Percentiles rank a stretch among this genome's conserved stretches.
These are phyloP conservation scores for Coemansia sp. DNA, from an alignment of 192 early-diverging fungal species.

Conservation along the genomic window DNA sequence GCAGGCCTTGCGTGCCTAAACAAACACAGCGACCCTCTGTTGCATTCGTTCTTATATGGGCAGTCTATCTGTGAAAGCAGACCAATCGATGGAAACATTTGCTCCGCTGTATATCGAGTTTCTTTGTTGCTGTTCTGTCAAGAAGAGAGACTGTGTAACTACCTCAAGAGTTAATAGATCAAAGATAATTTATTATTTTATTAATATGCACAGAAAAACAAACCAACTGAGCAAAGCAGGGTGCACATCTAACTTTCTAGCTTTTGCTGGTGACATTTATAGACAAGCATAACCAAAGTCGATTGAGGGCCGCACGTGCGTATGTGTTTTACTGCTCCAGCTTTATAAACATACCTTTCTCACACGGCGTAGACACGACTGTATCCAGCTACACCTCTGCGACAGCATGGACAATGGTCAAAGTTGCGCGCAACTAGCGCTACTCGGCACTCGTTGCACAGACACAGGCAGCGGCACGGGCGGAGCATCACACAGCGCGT, in stretches of 20 bases:
- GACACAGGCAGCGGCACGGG: constrained; percentile 50
- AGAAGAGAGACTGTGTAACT: not conserved
- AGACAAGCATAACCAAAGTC: not conserved
- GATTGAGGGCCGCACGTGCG: constrained; percentile 7
- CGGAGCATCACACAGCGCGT: constrained; percentile 50
- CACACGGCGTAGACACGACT: constrained; percentile 52
- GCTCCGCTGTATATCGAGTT: not conserved
- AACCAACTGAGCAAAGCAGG: not conserved
- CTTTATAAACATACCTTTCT: not conserved
- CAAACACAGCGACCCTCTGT: constrained; percentile 33
- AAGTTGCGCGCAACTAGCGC: constrained; percentile 44
- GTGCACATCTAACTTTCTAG: no score
- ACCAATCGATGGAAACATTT: constrained; percentile 44
- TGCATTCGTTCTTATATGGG: constrained; percentile 28
- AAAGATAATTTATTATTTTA: not conserved
- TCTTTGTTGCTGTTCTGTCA: not conserved
- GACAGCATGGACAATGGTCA: constrained; percentile 55
- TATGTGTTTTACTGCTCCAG: no score
- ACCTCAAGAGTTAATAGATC: no score
- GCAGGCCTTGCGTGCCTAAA: constrained; percentile 7
- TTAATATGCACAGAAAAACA: constrained; percentile 3
- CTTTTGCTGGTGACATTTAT: no score
- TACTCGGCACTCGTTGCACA: constrained; percentile 51
- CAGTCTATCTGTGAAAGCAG: constrained; percentile 39
- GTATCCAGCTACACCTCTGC: constrained; percentile 39